Evolutionary conservation across 805 yeast genomes (phyloP).

Genomic region (Groenewaldozyma tartarivorans): DNA sequence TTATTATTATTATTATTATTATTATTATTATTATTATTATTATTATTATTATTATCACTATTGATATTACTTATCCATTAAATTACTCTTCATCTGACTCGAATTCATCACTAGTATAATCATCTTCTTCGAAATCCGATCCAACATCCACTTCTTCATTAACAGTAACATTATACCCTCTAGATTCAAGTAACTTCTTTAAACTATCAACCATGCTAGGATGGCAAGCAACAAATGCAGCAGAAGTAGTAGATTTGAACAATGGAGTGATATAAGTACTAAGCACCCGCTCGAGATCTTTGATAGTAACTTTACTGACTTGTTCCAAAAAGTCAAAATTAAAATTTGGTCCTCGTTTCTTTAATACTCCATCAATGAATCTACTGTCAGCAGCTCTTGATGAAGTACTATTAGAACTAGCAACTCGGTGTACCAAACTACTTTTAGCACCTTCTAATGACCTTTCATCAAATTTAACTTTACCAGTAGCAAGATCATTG

Average conservation of each 20-base stretch:
- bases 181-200: conserved; percentile 34
- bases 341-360: conserved; percentile 62
- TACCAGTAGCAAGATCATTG: conserved; percentile 47
- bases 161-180: conserved; percentile 53
- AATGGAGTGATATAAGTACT: conserved; percentile 54
- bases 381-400: conserved; percentile 57
- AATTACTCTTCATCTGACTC: conserved; percentile 18
- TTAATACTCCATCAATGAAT: conserved; percentile 55
- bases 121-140: conserved; percentile 19
- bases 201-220: conserved; percentile 48
- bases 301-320: conserved; percentile 40
- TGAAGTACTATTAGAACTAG: conserved; percentile 56
- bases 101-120: conserved; percentile 3
- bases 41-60: background rate
- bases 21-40: background rate
- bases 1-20: no score
- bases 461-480: conserved; percentile 42
- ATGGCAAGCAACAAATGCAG: conserved; percentile 65
- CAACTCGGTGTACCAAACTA: conserved; percentile 61
- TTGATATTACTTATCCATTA: conserved; percentile 13
- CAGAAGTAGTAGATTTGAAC: conserved; percentile 47
- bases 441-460: conserved; percentile 67
- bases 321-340: conserved; percentile 42
- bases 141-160: conserved; percentile 41
- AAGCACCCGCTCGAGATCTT: conserved; percentile 38